A percentile compares a stretch with the other conserved stretches of the same genome.
Conservation (phyloP, 169 alveolate species). For the Pseudocohnilembus persalinus region DNA sequence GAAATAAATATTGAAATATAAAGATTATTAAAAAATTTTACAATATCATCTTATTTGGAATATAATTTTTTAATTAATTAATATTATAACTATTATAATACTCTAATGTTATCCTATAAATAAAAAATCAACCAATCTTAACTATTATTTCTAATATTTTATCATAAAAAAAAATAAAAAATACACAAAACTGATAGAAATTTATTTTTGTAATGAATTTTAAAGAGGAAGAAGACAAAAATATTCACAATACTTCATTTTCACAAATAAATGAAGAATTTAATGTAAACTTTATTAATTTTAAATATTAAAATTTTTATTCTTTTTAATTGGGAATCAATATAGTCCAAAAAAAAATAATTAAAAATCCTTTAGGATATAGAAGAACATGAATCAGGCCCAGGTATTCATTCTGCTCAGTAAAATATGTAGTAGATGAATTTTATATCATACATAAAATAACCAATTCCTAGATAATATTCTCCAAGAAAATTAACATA, state of each 20-base stretch:
- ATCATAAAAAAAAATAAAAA: too few relatives aligned
- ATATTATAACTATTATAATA: too few relatives aligned
- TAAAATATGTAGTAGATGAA: background rate
- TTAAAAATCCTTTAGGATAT: background rate
- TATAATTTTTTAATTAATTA: too few relatives aligned
- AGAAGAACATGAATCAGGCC: background rate
- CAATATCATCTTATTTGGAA: background rate
- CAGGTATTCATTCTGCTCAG: background rate
- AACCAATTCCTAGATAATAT: background rate
- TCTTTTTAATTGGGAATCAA: too few relatives aligned
- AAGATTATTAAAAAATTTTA: too few relatives aligned
- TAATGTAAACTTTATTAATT: background rate
- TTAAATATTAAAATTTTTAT: too few relatives aligned
- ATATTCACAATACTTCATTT: background rate
- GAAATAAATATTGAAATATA: background rate
- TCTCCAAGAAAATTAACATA: background rate
- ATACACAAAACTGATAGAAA: background rate
- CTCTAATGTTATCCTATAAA: background rate
- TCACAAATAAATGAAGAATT: background rate
- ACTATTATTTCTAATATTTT: background rate
- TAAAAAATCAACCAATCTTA: background rate
- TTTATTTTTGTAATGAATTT: too few relatives aligned
- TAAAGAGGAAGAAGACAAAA: background rate
- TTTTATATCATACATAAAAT: background rate
- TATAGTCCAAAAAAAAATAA: too few relatives aligned